phyloP scores from a whole-genome alignment of 1,284 basidiomycete genomes.

The Cutaneotrichosporon mucoides region DNA sequence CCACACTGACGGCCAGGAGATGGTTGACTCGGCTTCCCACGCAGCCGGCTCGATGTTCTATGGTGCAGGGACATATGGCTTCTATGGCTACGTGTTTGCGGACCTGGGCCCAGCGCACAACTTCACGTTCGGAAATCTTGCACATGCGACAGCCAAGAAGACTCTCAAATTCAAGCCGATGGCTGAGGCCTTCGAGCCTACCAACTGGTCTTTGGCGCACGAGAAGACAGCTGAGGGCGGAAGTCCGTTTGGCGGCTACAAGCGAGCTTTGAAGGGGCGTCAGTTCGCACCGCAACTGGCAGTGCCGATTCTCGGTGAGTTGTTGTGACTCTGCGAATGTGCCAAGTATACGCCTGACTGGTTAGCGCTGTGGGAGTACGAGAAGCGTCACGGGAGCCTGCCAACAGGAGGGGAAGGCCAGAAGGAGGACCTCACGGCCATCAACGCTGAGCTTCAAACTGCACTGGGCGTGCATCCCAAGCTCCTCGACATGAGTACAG shows the following conservation, averaged over 20 bases:
- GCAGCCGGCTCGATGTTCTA: conserved; percentile 73
- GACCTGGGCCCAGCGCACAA: conserved; percentile 76
- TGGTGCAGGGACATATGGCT: conserved; percentile 81
- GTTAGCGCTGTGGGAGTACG: conserved; percentile 78
- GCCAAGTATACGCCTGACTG: neutral
- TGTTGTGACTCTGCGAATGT: no score
- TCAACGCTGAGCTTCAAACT: conserved; percentile 59
- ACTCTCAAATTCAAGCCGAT: conserved; percentile 57
- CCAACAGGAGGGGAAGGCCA: conserved; percentile 55
- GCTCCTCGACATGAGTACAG: conserved; percentile 55
- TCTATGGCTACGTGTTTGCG: conserved; percentile 89
- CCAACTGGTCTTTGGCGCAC: conserved; percentile 28
- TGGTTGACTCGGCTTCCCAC: conserved; percentile 71
- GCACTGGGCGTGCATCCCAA: conserved; percentile 67
- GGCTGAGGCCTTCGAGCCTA: conserved; percentile 58
- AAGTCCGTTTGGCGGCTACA: conserved; percentile 64
- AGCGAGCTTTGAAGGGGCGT: conserved; percentile 57
- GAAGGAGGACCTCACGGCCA: conserved; percentile 58
- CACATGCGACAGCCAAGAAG: conserved; percentile 49
- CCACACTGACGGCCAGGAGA: conserved; percentile 55
- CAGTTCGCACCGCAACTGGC: neutral
- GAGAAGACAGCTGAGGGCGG: conserved; percentile 22
- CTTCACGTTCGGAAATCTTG: conserved; percentile 58
- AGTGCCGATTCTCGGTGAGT: neutral
- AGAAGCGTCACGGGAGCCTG: conserved; percentile 58